Conservation (phyloP, 805 yeast genomes). For the Cyberlindnera mycetangii region DNA sequence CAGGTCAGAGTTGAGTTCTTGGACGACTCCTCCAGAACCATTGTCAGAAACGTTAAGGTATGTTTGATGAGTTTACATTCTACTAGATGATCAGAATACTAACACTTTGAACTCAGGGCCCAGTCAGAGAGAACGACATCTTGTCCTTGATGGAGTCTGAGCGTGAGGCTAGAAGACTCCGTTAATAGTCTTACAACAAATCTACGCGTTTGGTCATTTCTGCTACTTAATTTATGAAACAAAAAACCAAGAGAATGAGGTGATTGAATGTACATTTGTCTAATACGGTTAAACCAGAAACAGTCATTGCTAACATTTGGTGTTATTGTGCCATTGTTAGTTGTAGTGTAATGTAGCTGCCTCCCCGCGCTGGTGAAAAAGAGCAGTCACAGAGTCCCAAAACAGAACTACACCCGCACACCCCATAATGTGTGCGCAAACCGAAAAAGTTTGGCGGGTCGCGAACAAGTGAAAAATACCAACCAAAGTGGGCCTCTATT, state of each 20-base stretch:
- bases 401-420: slow-evolving; percentile 12
- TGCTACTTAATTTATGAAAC: slow-evolving; percentile 17
- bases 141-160: slow-evolving; percentile 99
- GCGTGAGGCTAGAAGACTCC: slow-evolving; percentile 98
- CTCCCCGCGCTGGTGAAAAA: slow-evolving; percentile 3
- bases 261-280: slow-evolving; percentile 31
- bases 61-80: slow-evolving; percentile 4
- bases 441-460: slow-evolving; percentile 7
- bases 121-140: slow-evolving; percentile 97
- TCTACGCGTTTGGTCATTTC: slow-evolving; percentile 12
- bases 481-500: too few species aligned
- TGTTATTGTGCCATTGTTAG: not conserved
- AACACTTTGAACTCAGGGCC: slow-evolving; percentile 45
- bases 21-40: slow-evolving; percentile 92
- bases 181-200: slow-evolving; percentile 44
- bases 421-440: slow-evolving; percentile 11
- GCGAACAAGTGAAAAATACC: slow-evolving; percentile 4
- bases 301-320: not conserved
- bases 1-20: slow-evolving; percentile 97
- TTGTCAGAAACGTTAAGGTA: slow-evolving; percentile 90
- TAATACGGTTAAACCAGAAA: slow-evolving; percentile 12
- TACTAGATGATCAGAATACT: not conserved
- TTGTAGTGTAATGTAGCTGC: not conserved
- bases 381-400: slow-evolving; percentile 20
- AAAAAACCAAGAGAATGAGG: slow-evolving; percentile 16